Percentiles rank a stretch among this genome's conserved stretches.
Evolutionary conservation across 1,284 basidiomycete genomes (phyloP).

Genomic region (Fomitiporia mediterranea): DNA sequence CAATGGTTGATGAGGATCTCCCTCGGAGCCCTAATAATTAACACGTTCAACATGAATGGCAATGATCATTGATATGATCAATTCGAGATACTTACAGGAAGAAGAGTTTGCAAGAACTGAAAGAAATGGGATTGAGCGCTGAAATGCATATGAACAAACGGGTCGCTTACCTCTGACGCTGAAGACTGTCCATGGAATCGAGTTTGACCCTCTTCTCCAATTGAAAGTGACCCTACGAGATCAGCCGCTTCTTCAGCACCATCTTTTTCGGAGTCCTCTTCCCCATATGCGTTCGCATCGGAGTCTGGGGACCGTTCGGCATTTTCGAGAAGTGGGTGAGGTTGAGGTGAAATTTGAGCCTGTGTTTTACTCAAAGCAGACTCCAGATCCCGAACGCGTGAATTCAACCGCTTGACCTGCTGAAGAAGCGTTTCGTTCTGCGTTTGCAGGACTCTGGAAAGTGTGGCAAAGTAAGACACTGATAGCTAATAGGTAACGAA

Average conservation of each 20-base stretch:
- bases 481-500: not conserved
- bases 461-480: not conserved
- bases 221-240: conserved; percentile 40
- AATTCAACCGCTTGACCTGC: conserved; percentile 11
- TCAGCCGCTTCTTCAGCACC: conserved; percentile 24
- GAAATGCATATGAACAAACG: not conserved
- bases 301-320: conserved; percentile 6
- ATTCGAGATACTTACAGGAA: conserved; percentile 39
- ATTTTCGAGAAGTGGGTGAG: conserved; percentile 17
- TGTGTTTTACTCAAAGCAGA: conserved; percentile 15
- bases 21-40: conserved; percentile 23
- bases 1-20: conserved; percentile 20
- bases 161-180: conserved; percentile 38
- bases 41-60: not conserved
- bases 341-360: conserved; percentile 19
- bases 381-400: conserved; percentile 17
- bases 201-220: conserved; percentile 41
- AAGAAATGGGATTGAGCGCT: conserved; percentile 3
- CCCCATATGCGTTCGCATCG: conserved; percentile 1
- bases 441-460: conserved; percentile 18
- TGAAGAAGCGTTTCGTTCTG: conserved; percentile 19
- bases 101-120: conserved; percentile 42
- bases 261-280: conserved; percentile 1
- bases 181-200: conserved; percentile 46
- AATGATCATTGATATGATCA: conserved; percentile 4